phyloP scores from a whole-genome alignment of 1,284 basidiomycete genomes.

The Crepidotus sp. region DNA sequence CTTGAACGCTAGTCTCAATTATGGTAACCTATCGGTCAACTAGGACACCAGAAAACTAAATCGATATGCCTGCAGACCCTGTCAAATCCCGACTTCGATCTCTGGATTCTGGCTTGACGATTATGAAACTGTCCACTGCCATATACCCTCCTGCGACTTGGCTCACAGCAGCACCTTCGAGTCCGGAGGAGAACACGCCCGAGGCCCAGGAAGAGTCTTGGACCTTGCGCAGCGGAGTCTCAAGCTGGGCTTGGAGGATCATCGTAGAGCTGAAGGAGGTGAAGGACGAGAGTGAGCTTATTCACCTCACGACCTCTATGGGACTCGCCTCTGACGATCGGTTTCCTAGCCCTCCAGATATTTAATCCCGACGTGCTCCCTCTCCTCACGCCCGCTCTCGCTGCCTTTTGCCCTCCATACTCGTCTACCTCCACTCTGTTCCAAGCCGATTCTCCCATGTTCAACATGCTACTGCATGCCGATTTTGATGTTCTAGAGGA shows the following conservation, averaged over 20 bases:
- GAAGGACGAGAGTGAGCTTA: slow-evolving; percentile 46
- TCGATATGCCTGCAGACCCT: slow-evolving; percentile 43
- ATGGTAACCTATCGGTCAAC: slow-evolving; percentile 38
- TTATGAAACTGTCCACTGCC: slow-evolving; percentile 58
- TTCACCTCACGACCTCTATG: not conserved
- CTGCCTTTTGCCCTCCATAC: slow-evolving; percentile 48
- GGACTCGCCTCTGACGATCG: slow-evolving; percentile 1
- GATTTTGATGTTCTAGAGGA: slow-evolving; percentile 71
- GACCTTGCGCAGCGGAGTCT: slow-evolving; percentile 53
- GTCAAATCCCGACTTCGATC: slow-evolving; percentile 60
- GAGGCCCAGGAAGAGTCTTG: slow-evolving; percentile 45
- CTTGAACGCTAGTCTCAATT: slow-evolving; percentile 71
- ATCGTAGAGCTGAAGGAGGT: slow-evolving; percentile 59
- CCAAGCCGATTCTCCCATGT: slow-evolving; percentile 34
- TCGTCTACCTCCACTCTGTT: slow-evolving; percentile 32
- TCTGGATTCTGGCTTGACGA: slow-evolving; percentile 54
- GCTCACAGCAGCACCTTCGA: slow-evolving; percentile 27
- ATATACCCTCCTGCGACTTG: slow-evolving; percentile 66
- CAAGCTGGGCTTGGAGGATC: slow-evolving; percentile 69
- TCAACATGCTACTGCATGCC: slow-evolving; percentile 46
- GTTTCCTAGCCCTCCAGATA: slow-evolving; percentile 38
- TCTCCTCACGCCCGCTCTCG: slow-evolving; percentile 49
- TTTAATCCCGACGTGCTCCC: slow-evolving; percentile 57
- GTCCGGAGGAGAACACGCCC: slow-evolving; percentile 21
- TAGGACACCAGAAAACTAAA: not conserved